A percentile compares a stretch with the other conserved stretches of the same genome.
Evolutionary conservation across 805 yeast species (phyloP).

Genomic region (Saccharomycopsis sp.): DNA sequence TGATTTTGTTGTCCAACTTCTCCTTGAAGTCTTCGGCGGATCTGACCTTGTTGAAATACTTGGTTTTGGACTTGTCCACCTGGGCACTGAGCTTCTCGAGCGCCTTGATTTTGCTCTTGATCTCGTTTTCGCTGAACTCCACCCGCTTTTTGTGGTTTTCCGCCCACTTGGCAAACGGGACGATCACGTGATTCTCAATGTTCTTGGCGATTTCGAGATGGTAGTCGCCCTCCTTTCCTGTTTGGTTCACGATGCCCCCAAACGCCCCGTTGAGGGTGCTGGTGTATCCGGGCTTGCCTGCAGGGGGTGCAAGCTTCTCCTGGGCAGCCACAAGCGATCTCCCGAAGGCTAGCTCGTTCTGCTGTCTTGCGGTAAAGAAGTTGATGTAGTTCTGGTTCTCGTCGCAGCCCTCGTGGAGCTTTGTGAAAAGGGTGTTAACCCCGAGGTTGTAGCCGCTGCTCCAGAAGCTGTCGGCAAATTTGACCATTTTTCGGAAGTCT

Average conservation of each 20-base stretch:
- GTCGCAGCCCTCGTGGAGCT: slow-evolving; percentile 46
- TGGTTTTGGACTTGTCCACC: slow-evolving; percentile 53
- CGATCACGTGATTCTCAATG: slow-evolving; percentile 52
- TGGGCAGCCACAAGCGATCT: slow-evolving; percentile 40
- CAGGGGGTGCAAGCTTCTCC: slow-evolving; percentile 31
- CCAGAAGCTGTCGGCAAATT: slow-evolving; percentile 77
- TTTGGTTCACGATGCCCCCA: slow-evolving; percentile 47
- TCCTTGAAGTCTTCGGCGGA: slow-evolving; percentile 58
- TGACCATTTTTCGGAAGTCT: slow-evolving; percentile 30
- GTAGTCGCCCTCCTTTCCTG: slow-evolving; percentile 49
- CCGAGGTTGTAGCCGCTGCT: slow-evolving; percentile 58
- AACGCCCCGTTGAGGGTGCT: slow-evolving; percentile 50
- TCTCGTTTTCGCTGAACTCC: slow-evolving; percentile 48
- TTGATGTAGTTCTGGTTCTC: slow-evolving; percentile 61
- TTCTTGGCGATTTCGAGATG: slow-evolving; percentile 58
- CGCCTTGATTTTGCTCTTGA: slow-evolving; percentile 43
- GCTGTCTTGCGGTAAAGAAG: slow-evolving; percentile 63
- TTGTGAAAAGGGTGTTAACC: slow-evolving; percentile 42
- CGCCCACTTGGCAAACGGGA: slow-evolving; percentile 73
- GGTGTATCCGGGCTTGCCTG: slow-evolving; percentile 41
- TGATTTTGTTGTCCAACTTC: slow-evolving; percentile 37
- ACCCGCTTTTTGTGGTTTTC: slow-evolving; percentile 63
- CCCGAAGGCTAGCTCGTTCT: slow-evolving; percentile 64
- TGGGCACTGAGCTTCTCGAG: slow-evolving; percentile 41
- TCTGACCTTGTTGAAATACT: slow-evolving; percentile 73